phyloP scores from a whole-genome alignment of 345 rosid genomes.

The Eutrema heterophyllum region DNA sequence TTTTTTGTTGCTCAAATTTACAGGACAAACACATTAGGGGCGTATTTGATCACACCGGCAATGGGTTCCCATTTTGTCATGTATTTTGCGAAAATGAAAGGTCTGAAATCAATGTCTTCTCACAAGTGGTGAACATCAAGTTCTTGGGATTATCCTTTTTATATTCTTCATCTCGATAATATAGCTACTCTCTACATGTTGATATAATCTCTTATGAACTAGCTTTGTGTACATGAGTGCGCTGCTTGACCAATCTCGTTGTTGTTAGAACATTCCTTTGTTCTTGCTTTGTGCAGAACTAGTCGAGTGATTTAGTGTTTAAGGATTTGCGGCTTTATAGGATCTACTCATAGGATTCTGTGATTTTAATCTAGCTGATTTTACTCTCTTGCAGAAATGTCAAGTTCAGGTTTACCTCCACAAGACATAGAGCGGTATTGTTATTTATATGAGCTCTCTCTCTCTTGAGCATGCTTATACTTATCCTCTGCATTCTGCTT shows the following conservation, averaged over 20 bases:
- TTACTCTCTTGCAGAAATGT: constrained; percentile 51
- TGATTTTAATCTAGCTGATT: neutral
- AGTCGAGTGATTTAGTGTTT: neutral
- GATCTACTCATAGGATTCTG: neutral
- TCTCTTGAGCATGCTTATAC: neutral
- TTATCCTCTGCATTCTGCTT: constrained; percentile 9
- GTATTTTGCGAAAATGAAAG: constrained; percentile 90
- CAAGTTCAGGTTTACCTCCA: constrained; percentile 70
- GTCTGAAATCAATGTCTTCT: constrained; percentile 30
- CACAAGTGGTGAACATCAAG: neutral
- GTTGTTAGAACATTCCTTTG: neutral
- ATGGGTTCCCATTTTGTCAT: constrained; percentile 91
- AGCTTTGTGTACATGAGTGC: neutral
- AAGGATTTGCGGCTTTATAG: neutral
- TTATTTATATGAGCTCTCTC: neutral
- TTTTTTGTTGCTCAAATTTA: constrained; percentile 18
- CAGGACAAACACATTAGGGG: constrained; percentile 82
- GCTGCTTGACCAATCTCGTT: neutral
- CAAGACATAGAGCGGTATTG: constrained; percentile 63
- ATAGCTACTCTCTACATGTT: neutral
- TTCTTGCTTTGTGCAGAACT: neutral
- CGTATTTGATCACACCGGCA: constrained; percentile 79
- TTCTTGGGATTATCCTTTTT: neutral
- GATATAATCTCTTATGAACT: neutral
- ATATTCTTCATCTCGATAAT: neutral